Evolutionary conservation across 352 stramenopile genomes (phyloP).

Genomic region (Globisporangium paddicum): DNA sequence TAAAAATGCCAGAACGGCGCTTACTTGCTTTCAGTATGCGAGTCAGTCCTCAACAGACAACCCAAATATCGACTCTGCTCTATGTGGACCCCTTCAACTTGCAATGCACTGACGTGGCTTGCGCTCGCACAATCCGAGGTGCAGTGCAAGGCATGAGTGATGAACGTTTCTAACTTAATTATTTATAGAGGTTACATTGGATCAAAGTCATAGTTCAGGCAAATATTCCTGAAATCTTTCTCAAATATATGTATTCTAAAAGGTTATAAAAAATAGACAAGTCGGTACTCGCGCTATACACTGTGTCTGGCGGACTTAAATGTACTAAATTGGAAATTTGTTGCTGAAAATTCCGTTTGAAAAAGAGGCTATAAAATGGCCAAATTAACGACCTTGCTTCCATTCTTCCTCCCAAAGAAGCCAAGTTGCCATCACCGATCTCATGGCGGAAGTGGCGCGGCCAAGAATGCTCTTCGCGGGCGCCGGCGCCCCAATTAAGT

Average conservation of each 20-base stretch:
- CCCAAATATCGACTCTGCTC: not conserved
- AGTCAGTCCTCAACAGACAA: constrained; percentile 22
- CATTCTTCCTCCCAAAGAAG: constrained; percentile 1
- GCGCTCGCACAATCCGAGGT: not conserved
- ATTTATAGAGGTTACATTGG: not conserved
- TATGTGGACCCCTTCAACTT: constrained; percentile 17
- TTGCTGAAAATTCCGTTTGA: not conserved
- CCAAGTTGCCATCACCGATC: not conserved
- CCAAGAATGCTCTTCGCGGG: constrained; percentile 43
- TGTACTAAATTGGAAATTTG: not conserved
- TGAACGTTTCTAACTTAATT: not conserved
- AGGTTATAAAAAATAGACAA: not conserved
- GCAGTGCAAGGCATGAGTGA: not conserved
- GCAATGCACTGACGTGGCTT: constrained; percentile 45
- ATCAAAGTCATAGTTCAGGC: not conserved
- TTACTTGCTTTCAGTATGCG: constrained; percentile 6
- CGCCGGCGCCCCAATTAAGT: constrained; percentile 42
- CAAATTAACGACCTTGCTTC: not conserved
- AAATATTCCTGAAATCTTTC: not conserved
- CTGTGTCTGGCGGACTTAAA: not conserved
- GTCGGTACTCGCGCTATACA: not conserved
- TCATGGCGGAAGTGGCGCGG: constrained; percentile 25
- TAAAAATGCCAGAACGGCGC: constrained; percentile 11
- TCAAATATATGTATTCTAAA: not conserved
- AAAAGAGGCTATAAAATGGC: not conserved